These are phyloP conservation scores for Lactifluus echinatus DNA, from an alignment of 768 basidiomycete genomes.

Conservation along the genomic window DNA sequence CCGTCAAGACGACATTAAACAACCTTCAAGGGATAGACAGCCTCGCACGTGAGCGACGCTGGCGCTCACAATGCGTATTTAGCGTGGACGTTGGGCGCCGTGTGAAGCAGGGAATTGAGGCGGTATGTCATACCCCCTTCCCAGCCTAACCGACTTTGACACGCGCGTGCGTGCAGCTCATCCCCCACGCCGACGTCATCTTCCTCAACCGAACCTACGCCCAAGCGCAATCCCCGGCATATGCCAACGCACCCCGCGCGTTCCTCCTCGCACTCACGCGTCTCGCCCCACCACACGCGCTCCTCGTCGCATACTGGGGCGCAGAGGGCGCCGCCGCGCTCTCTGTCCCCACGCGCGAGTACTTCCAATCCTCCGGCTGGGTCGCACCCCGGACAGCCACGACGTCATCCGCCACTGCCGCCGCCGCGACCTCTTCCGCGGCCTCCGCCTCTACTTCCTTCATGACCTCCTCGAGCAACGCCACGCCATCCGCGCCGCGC, in stretches of 20 bases:
- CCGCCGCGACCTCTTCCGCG: conserved; percentile 20
- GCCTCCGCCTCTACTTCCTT: conserved; percentile 22
- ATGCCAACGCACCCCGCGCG: conserved; percentile 59
- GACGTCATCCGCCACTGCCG: conserved; percentile 22
- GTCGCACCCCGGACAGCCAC: too few relatives aligned
- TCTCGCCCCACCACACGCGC: conserved; percentile 60
- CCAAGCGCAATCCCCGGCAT: conserved; percentile 48
- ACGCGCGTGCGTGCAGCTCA: conserved; percentile 40
- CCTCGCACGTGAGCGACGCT: conserved; percentile 72
- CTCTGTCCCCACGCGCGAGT: conserved; percentile 74
- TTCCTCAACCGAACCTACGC: conserved; percentile 72
- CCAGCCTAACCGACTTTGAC: background rate
- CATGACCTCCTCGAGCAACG: background rate
- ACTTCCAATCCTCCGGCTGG: conserved; percentile 81
- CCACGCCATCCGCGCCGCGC: background rate
- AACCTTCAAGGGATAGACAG: conserved; percentile 77
- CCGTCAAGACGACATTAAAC: conserved; percentile 66
- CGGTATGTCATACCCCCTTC: conserved; percentile 42
- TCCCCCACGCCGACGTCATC: conserved; percentile 76
- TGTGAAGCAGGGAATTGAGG: conserved; percentile 69
- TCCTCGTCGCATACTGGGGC: conserved; percentile 79
- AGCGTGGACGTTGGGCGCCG: conserved; percentile 71
- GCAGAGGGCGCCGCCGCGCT: conserved; percentile 72
- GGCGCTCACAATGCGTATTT: conserved; percentile 76
- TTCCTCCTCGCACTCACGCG: conserved; percentile 67